Conservation (phyloP, 305 asterid genomes). For the Rubia balearica region DNA sequence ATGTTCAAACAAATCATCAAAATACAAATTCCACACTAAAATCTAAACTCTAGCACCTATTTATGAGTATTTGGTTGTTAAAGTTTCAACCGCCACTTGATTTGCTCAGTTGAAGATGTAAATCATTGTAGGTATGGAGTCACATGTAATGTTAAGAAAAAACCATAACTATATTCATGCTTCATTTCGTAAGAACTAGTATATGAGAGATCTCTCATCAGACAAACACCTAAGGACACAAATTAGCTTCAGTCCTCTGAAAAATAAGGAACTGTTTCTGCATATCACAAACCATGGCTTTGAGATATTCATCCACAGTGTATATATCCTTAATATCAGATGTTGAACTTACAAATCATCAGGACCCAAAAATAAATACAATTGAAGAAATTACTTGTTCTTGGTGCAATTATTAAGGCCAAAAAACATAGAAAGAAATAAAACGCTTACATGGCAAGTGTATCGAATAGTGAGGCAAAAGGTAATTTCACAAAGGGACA, state of each 20-base stretch:
- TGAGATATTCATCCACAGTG: background rate
- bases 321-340: background rate
- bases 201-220: conserved; percentile 70
- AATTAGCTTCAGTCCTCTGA: background rate
- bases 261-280: background rate
- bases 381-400: background rate
- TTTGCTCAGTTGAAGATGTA: no score
- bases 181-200: conserved; percentile 12
- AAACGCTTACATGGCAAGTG: conserved; percentile 43
- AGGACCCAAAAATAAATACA: background rate
- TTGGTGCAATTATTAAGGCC: background rate
- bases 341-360: background rate
- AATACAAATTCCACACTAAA: no score
- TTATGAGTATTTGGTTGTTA: no score
- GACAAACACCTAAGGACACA: conserved; percentile 55
- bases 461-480: conserved; percentile 47
- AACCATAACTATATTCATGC: no score
- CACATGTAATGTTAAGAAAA: no score
- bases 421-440: conserved; percentile 12
- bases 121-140: no score
- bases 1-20: no score
- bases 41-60: no score
- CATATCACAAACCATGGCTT: background rate
- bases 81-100: no score
- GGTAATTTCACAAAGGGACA: conserved; percentile 42